Evolutionary conservation across 306 rosid species (phyloP), one percentile per base, ranked within the genome.

Genomic region (Vachellia collinsii): DNA sequence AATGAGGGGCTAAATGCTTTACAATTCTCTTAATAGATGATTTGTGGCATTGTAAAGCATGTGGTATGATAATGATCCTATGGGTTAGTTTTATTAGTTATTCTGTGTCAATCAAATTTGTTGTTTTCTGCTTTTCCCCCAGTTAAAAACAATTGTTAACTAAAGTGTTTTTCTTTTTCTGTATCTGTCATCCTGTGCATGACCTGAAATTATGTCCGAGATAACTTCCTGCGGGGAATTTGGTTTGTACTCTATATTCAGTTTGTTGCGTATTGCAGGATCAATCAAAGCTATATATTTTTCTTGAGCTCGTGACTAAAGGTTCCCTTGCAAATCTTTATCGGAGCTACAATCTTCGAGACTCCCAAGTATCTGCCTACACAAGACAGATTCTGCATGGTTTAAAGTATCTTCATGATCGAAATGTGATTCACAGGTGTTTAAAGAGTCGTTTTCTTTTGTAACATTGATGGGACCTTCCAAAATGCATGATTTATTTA

Each of bases 321-420:
- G 98, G 99, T 75, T 95, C 99, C 89, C 94, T 95, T 19, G 81
- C 83, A 84, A 89, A 65, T 46, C 91, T 95, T 75, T 93, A 89
- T 80, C 90, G 77, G 68, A 88, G 70, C 41, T 90, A 84, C 76
- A 79, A 79, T 77, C 98, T 95, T 65, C 78, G 83, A 78, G 99
- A 95, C 63, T 88, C 99, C 14, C 97, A 89, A 74, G 98, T 93
- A 72, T 90, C 97, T 70, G 90, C 89, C 46, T 95, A 95, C 77
- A 91, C 98, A 66, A 91, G 96, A 86, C 99, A 95, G 82, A 93
- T 95, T 80, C 86, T 93, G 77, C 87, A 62, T 53, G 99, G 99
- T 85, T 88, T 95, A 87, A 95, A 91, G 91, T 93, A 95, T 85
- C 97, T 95, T 81, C 99, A 93, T 70, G 98, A 95, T 74, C 89